phyloP scores from a whole-genome alignment of 306 rosid species.

The Geum urbanum region DNA sequence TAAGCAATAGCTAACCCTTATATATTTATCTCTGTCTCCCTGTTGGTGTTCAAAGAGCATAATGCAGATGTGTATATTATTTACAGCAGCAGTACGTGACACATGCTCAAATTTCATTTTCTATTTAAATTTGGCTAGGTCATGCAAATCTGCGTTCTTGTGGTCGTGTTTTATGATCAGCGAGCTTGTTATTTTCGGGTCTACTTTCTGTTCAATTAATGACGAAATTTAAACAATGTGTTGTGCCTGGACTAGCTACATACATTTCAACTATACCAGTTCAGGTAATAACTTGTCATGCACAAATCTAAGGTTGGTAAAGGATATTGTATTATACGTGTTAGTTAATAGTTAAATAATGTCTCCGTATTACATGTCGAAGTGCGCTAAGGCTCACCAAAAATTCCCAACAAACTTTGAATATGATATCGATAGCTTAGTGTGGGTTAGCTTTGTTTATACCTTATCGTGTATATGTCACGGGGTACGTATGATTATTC shows the following conservation, averaged over 20 bases:
- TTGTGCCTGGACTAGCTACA: background rate
- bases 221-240: conserved; percentile 7
- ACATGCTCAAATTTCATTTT: background rate
- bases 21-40: conserved; percentile 1
- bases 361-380: no score
- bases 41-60: background rate
- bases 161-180: background rate
- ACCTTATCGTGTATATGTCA: background rate
- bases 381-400: conserved; percentile 34
- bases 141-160: conserved; percentile 1
- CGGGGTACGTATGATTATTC: background rate
- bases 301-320: conserved; percentile 24
- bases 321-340: background rate
- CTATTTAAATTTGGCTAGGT: background rate
- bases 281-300: conserved; percentile 36
- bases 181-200: background rate
- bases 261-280: conserved; percentile 13
- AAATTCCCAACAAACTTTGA: conserved; percentile 65
- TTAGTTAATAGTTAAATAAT: no score
- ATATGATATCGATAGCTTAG: conserved; percentile 3
- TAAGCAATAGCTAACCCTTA: background rate
- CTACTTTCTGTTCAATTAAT: background rate
- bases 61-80: background rate
- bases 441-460: background rate
- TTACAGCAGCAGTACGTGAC: background rate